Percentiles rank a stretch among this genome's conserved stretches.
Conservation (phyloP, 768 basidiomycete genomes). For the Amanita subjunquillea region DNA sequence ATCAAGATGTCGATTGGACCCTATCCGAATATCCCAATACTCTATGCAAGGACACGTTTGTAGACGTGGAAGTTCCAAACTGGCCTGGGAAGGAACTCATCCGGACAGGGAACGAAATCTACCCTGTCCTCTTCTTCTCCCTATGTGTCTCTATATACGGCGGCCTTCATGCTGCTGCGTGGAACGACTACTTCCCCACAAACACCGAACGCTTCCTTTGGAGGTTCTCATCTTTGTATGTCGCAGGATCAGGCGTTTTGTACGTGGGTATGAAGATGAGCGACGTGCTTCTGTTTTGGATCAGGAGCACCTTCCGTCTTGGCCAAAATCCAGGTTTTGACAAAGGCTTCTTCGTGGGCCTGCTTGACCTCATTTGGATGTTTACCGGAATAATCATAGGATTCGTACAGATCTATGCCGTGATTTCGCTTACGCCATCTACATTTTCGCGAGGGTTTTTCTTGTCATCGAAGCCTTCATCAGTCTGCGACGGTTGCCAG, state of each 20-base stretch:
- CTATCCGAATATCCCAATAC: neutral
- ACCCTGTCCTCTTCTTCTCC: neutral
- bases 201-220: neutral
- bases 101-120: neutral
- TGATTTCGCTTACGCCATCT: neutral
- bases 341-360: neutral
- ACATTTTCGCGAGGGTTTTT: neutral
- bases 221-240: neutral
- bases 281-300: neutral
- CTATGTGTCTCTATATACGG: neutral
- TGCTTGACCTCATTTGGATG: neutral
- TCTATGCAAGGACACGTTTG: neutral
- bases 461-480: neutral
- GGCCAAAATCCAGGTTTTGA: neutral
- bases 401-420: neutral
- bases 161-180: neutral
- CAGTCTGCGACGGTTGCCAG: neutral
- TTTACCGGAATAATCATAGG: neutral
- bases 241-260: neutral
- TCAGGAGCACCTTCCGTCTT: neutral
- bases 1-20: neutral
- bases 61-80: neutral
- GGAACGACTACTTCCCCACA: neutral
- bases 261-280: neutral
- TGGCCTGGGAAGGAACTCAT: neutral